A percentile compares a stretch with the other conserved stretches of the same genome.
phyloP scores from a whole-genome alignment of 176 grass and related monocot genomes.

The Saccharum spontaneum region DNA sequence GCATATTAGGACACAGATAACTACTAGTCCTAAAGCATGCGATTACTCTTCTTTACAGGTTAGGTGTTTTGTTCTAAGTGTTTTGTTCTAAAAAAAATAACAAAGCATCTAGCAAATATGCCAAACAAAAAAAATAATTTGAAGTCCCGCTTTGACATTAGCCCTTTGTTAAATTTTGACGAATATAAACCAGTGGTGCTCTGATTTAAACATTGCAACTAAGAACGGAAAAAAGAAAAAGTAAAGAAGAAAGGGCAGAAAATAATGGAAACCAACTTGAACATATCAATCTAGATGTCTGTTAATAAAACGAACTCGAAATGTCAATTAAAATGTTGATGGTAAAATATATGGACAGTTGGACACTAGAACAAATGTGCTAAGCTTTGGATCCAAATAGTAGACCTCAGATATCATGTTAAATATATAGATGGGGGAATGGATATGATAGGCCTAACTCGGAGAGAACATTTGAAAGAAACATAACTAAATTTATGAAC shows the following conservation, averaged over 20 bases:
- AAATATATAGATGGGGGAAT: neutral
- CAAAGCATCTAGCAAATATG: neutral
- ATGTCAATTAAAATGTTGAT: neutral
- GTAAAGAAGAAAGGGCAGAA: neutral
- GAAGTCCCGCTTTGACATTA: neutral
- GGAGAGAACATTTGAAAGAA: neutral
- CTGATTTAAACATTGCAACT: neutral
- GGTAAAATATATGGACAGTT: constrained; percentile 1
- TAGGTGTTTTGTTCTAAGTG: constrained; percentile 2
- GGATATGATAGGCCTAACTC: neutral
- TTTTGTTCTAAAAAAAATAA: constrained; percentile 16
- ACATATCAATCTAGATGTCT: neutral
- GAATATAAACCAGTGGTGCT: neutral
- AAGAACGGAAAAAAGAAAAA: constrained; percentile 6
- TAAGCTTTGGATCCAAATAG: constrained; percentile 7
- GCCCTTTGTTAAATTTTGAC: neutral
- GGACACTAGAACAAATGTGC: neutral
- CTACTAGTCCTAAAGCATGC: neutral
- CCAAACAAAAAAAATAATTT: neutral
- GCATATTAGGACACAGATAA: neutral
- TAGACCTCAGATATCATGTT: neutral
- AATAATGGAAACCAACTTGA: neutral
- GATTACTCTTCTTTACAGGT: neutral
- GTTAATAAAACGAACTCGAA: neutral
- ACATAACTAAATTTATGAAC: constrained; percentile 9